phyloP scores from a whole-genome alignment of 345 rosid species.

The Fremontodendron californicum region DNA sequence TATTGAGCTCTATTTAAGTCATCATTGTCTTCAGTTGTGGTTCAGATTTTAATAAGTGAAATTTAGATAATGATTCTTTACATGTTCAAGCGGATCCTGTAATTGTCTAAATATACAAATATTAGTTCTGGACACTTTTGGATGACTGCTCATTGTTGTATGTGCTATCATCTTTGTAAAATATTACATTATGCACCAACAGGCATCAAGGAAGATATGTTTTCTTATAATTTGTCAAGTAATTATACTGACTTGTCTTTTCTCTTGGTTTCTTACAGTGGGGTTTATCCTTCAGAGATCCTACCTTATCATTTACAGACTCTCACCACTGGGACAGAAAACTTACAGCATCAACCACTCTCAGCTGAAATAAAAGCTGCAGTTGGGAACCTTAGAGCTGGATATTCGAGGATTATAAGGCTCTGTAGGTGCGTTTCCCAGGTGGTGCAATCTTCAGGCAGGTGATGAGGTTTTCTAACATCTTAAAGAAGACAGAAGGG shows the following conservation, averaged over 20 bases:
- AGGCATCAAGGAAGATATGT: background rate
- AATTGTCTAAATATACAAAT: background rate
- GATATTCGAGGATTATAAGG: conserved; percentile 49
- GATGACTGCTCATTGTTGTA: background rate
- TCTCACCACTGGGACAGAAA: conserved; percentile 15
- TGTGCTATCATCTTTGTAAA: background rate
- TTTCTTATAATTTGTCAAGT: background rate
- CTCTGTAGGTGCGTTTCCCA: conserved; percentile 48
- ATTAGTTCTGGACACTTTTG: background rate
- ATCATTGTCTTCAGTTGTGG: background rate
- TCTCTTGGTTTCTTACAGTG: conserved; percentile 39
- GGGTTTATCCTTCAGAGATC: conserved; percentile 53
- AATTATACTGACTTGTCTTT: conserved; percentile 4
- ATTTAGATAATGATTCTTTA: background rate
- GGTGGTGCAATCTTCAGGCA: conserved; percentile 25
- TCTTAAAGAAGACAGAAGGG: background rate
- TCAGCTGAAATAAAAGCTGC: conserved; percentile 32
- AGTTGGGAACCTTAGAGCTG: conserved; percentile 30
- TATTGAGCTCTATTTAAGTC: too few species aligned
- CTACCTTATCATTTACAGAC: conserved; percentile 32
- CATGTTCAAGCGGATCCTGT: background rate
- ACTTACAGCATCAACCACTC: conserved; percentile 22
- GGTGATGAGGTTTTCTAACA: conserved; percentile 13
- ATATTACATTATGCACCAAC: background rate
- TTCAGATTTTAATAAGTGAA: background rate